Evolutionary conservation across 345 rosid species (phyloP).

Genomic region (Sisymbrium altissimum): DNA sequence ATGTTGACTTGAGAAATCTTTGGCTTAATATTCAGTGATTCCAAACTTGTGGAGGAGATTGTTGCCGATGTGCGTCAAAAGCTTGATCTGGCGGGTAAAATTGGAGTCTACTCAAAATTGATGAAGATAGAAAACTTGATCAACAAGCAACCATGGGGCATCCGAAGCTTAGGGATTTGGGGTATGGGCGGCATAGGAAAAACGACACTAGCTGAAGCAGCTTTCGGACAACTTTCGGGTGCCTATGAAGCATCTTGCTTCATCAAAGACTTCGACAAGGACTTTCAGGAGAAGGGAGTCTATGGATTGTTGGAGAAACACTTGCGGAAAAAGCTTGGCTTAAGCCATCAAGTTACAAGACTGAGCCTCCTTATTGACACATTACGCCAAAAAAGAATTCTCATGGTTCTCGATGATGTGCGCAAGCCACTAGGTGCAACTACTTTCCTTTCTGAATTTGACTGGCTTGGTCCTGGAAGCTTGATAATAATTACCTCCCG

Average conservation of each 20-base stretch:
- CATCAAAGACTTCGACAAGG: neutral
- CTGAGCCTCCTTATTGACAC: neutral
- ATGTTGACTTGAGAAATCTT: neutral
- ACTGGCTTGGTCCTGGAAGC: neutral
- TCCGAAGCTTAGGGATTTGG: constrained; percentile 15
- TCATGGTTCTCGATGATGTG: neutral
- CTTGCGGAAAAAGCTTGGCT: neutral
- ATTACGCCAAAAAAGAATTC: neutral
- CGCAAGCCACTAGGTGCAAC: neutral
- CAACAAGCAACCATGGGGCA: constrained; percentile 11
- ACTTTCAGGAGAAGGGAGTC: constrained; percentile 2
- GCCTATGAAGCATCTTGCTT: constrained; percentile 9
- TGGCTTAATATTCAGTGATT: neutral
- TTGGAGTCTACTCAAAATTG: constrained; percentile 4
- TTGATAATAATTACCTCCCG: neutral
- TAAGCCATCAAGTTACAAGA: neutral
- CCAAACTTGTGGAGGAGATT: neutral
- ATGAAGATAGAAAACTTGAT: constrained; percentile 2
- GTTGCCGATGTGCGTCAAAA: neutral
- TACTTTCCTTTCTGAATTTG: neutral
- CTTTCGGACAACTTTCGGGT: neutral
- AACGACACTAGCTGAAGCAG: constrained; percentile 13
- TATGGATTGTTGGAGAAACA: neutral
- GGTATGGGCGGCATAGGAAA: constrained; percentile 28
- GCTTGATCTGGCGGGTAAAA: neutral